Base-by-base conservation (phyloP, 2,329 filamentous ascomycete species). In the Epicoccum nigrum region DNA sequence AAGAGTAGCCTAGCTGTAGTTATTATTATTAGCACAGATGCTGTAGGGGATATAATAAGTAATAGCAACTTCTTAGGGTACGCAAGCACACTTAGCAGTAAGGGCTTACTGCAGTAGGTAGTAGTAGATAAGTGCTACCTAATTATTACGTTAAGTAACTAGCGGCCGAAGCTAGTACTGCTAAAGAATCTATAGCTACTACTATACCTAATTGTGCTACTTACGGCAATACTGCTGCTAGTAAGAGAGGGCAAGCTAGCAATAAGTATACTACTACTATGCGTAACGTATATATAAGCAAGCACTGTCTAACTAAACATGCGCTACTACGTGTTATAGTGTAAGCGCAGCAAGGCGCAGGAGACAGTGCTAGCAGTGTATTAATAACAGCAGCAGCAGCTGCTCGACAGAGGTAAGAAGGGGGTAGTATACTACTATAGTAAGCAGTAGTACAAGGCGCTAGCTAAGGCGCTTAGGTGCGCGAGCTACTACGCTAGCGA, bases 351-450 rank as follows among this genome's bases (percentile, higher is more conserved):
- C 19, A 46, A 53, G 38, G 6, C 28, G 9, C 4, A 42, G 23
- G 41, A 47, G 17, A 38, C 11, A 53, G 45, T 34, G 28, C 15
- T 53, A 32, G 25, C 20, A 16, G 48, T 53, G 35, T 53, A 35
- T 31, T 17, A 27, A 20, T 20, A 31, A 25, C 23, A 8, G 34
- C 19, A 37, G 38, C 17, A 30, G 21, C 27, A 21, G 35, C 33
- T 34, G 38, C n/a, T n/a, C 38, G 28, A 19, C 17, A n/a, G 23
- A 43, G 37, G 31, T 40, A 44, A 35, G 38, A 51, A 55, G 35
- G 37, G 53, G 12, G 56, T 51, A 45, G 58, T 58, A 38, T 58
- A 58, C 30, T 48, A 64, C 49, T 61, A 59, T 38, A 59, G 51
- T 28, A 55, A 53, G 25, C 23, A 8, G 40, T 30, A 57, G 43